These are phyloP conservation scores for Ganoderma leucocontextum DNA, from an alignment of 1,284 basidiomycete genomes.

Conservation along the genomic window DNA sequence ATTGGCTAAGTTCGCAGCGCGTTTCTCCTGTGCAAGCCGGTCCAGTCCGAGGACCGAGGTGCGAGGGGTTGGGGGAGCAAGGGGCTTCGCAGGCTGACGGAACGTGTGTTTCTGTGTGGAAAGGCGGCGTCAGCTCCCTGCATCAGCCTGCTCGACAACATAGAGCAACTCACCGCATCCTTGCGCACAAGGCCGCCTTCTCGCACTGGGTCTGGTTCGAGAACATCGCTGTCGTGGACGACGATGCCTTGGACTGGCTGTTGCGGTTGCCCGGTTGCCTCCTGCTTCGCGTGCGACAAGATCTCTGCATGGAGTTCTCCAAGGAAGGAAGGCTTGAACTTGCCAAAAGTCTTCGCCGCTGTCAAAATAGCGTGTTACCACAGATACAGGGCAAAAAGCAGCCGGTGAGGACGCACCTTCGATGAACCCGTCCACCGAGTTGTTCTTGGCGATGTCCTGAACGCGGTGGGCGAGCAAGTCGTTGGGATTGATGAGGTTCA, in stretches of 20 bases:
- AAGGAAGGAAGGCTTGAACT: slow-evolving; percentile 77
- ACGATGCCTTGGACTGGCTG: slow-evolving; percentile 77
- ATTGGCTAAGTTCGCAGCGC: slow-evolving; percentile 56
- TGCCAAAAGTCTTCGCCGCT: slow-evolving; percentile 87
- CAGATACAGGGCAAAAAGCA: background rate
- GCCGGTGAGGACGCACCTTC: slow-evolving; percentile 48
- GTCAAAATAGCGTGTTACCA: slow-evolving; percentile 30
- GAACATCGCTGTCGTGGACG: slow-evolving; percentile 81
- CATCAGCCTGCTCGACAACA: background rate
- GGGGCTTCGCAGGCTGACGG: slow-evolving; percentile 71
- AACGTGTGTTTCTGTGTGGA: slow-evolving; percentile 75
- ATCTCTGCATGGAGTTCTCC: slow-evolving; percentile 65
- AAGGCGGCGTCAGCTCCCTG: background rate
- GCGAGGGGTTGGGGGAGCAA: slow-evolving; percentile 78
- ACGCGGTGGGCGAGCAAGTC: slow-evolving; percentile 82
- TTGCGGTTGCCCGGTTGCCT: slow-evolving; percentile 60
- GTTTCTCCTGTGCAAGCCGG: slow-evolving; percentile 86
- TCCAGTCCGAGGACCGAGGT: slow-evolving; percentile 88
- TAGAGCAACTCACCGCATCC: slow-evolving; percentile 62
- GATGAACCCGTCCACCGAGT: slow-evolving; percentile 70
- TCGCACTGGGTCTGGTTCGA: slow-evolving; percentile 80
- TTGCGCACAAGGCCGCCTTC: slow-evolving; percentile 79
- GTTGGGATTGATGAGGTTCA: slow-evolving; percentile 86
- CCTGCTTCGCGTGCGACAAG: slow-evolving; percentile 71
- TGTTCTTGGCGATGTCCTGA: slow-evolving; percentile 81